Conservation (phyloP, 2,329 filamentous ascomycete species). For the Laburnicola sp. region DNA sequence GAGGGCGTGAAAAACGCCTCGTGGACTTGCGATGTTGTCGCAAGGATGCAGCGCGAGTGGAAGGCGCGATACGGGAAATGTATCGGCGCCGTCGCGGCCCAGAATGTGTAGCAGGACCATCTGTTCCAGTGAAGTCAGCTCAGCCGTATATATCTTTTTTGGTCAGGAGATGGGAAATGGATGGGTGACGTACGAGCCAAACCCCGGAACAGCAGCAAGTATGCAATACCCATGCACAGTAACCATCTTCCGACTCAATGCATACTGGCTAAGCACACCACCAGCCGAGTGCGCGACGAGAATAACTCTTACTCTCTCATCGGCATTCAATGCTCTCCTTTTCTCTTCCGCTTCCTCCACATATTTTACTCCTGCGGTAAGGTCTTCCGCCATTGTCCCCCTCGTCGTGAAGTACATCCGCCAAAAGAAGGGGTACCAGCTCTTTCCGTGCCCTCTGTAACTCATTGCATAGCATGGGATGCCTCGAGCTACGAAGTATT, state of each 20-base stretch:
- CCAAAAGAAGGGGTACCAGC: conserved; percentile 56
- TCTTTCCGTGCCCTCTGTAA: conserved; percentile 57
- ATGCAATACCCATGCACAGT: conserved; percentile 53
- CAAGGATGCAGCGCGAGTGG: conserved; percentile 55
- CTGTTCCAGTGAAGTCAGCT: conserved; percentile 4
- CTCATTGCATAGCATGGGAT: conserved; percentile 58
- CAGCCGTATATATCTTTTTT: not conserved
- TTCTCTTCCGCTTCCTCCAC: conserved; percentile 41
- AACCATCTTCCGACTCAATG: conserved; percentile 49
- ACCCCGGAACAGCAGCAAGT: conserved; percentile 54
- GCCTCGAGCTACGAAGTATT: conserved; percentile 49
- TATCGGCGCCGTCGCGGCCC: conserved; percentile 25
- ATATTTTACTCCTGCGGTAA: conserved; percentile 47
- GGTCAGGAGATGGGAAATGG: conserved; percentile 18
- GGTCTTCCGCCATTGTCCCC: conserved; percentile 50
- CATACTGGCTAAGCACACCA: conserved; percentile 55
- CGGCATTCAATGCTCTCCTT: conserved; percentile 11
- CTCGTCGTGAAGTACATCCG: conserved; percentile 53
- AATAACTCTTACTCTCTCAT: conserved; percentile 43
- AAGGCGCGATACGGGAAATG: conserved; percentile 53
- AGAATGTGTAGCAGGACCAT: conserved; percentile 31
- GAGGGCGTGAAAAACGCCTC: conserved; percentile 56
- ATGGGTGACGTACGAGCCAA: conserved; percentile 50
- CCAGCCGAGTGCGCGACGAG: conserved; percentile 59
- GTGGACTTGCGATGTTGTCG: conserved; percentile 54